Conservation (phyloP, 495 filamentous ascomycete species). For the Letharia columbiana region DNA sequence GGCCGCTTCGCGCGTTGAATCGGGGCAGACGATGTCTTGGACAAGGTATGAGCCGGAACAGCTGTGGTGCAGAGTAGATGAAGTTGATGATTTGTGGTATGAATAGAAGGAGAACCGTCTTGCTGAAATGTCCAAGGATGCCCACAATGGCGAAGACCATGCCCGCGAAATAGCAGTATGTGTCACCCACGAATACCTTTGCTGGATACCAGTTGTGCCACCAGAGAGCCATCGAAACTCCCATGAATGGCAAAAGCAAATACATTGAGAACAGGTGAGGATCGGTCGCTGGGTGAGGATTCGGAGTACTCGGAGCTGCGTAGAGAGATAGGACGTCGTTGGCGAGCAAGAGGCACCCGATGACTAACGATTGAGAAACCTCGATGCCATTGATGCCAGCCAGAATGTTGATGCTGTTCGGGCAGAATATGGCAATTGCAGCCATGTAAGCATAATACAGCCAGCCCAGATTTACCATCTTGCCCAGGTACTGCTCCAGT, state of each 20-base stretch:
- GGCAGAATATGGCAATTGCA: conserved; percentile 85
- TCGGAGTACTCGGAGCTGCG: conserved; percentile 49
- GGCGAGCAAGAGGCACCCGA: conserved; percentile 70
- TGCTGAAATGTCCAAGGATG: conserved; percentile 95
- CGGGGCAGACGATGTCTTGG: conserved; percentile 83
- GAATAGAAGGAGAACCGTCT: conserved; percentile 84
- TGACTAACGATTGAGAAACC: conserved; percentile 85
- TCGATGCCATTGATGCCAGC: conserved; percentile 97
- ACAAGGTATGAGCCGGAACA: conserved; percentile 83
- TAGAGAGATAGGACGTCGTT: conserved; percentile 80
- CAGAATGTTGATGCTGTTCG: conserved; percentile 98
- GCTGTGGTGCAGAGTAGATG: conserved; percentile 80
- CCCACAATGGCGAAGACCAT: conserved; percentile 98
- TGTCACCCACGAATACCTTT: conserved; percentile 92
- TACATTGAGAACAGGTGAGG: conserved; percentile 93
- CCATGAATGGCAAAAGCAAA: conserved; percentile 87
- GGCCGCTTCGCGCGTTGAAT: conserved; percentile 73
- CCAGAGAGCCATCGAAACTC: conserved; percentile 78
- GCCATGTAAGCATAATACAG: conserved; percentile 98
- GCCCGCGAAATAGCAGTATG: conserved; percentile 98
- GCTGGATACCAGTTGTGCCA: conserved; percentile 96
- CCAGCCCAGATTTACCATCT: conserved; percentile 76
- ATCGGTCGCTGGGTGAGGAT: conserved; percentile 88
- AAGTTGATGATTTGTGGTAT: conserved; percentile 97
- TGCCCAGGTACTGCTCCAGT: conserved; percentile 73